Evolutionary conservation across 345 rosid genomes (phyloP), one percentile per base, ranked within the genome.

Genomic region (Linum trigynum): DNA sequence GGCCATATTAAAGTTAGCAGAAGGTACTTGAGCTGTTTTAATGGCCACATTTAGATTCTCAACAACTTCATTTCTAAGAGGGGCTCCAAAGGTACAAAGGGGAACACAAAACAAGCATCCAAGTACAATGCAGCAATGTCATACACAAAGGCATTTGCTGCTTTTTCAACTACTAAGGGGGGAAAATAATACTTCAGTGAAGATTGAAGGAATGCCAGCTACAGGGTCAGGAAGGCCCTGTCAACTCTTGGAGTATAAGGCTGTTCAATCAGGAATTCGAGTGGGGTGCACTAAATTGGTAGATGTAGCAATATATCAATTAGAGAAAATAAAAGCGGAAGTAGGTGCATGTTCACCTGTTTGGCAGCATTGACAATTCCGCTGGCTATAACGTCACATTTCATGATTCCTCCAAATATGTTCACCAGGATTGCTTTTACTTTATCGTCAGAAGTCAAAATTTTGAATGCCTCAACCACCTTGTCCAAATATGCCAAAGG

Each of bases 401-500:
- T 89, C 99, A 95, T 95, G 63, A 95, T 95, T 64, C 99, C 99
- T 50, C 99, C 99, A 61, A 95, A 95, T 71, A 95, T 95, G 79
- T 95, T 95, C 62, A 95, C 99, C 80, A 95, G 79, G 51, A 95
- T 95, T 72, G 97, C 96, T 81, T 91, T 95, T 68, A 95, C 99
- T 81, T 95, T 95, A 2, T 88, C 95, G 74, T 95, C 99, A 37
- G 99, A 91, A 45, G 99, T 95, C 82, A 95, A 67, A 35, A 95
- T 95, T 75, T 95, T 95, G 76, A 95, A 95, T 53, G 99, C 99
- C 80, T 95, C 99, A 41, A 95, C 92, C 78, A 95, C 97, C 99
- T 95, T 77, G 38, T 55, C 58, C 71, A 67, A 40, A 51, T n/a
- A 42, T 35, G 62, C 41, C 2, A 69, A 57, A 64, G 15, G 69